Base-by-base conservation (phyloP, 163 green algal species). In the Picocystis sp. region DNA sequence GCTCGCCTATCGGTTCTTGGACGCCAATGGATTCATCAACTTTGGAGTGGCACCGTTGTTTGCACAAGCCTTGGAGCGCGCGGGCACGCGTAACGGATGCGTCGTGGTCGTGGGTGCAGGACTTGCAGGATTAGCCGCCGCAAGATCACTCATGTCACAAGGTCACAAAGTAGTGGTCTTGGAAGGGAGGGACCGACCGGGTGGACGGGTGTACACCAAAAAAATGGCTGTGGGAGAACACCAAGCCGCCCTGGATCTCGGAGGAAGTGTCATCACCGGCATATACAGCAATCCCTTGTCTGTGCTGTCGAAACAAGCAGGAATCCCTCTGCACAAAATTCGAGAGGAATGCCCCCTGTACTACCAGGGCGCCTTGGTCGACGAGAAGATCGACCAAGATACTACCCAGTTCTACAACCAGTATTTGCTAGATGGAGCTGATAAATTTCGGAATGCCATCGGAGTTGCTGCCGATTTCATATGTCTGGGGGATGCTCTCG, bases 241-340 rank as follows among this genome's bases (percentile, higher is more conserved):
- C 22, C 43, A 19, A 21, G 66, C 62, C 1, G 50, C 45, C 11
- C 29, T 73, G 17, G 88, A 97, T 29, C 55, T 96, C 21, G 88
- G 87, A 14, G 88, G 87, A 23, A 81, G 62, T 55, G 83, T 97
- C 58, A 71, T 97, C 52, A 96, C 84, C 29, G 89, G 89, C 54
- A 80, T 86, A 14, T 77, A 94, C 49, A 84, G 89, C 62, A 96
- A 97, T 69, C 89, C 89, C 1, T 63, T 97, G 29, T 81, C 81
- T 3, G 77, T 94, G 44, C 55, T 97, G 42, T 78, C 78, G 12
- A 62, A 57, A 19, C 89, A 97, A 76, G 58, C 89, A 50, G 63
- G 65, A 24, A 55, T 91, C 5, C 67, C 67, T 1, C 58, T 93
- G 68, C 74, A 89, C 45, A 46, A 73, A 43, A 93, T 97, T 45